Evolutionary conservation across 441 rosid genomes (phyloP), one percentile per base, ranked within the genome.

Genomic region (Populus hybrid): DNA sequence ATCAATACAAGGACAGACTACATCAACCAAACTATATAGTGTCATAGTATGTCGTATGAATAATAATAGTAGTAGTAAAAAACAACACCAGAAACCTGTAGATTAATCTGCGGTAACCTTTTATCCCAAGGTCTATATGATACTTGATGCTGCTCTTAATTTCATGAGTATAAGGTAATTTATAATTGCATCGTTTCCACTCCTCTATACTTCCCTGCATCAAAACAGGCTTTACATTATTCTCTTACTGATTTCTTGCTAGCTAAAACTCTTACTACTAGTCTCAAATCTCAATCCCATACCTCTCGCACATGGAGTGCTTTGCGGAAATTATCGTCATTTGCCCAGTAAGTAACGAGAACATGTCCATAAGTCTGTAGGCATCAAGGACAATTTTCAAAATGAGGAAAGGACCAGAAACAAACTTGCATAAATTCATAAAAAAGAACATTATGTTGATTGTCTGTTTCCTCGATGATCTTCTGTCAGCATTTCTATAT

Each of bases 61-160:
- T 10, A 2, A 40, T 8, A 38, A 38, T 40, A 40, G 10, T 40
- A 40, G 6, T 40, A 40, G n/a, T n/a, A n/a, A 26, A 42, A 42
- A 42, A 3, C 50, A 11, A 42, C 4, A 42, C 4, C 50, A 11
- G 12, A 16, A 75, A 88, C 97, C 91, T 92, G 90, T 88, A 92
- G 65, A 94, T 78, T 71, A 94, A 81, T 56, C 91, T 76, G 24
- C 90, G 91, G 53, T 81, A 85, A 72, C 94, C 94, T 84, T 80
- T 84, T 23, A 28, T 68, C 42, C 90, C 85, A 75, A 86, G 89
- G 77, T 85, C 84, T 2, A 68, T 75, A 74, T 89, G 95, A 73
- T 84, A 82, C 4, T 72, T 78, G 28, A 86, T 5, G 38, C 85
- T 77, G 80, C 77, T 83, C 23, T 3, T 0, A 61, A 92, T 76